These are phyloP conservation scores for Globisporangium okanoganense DNA, from an alignment of 352 stramenopile species.

Conservation along the genomic window DNA sequence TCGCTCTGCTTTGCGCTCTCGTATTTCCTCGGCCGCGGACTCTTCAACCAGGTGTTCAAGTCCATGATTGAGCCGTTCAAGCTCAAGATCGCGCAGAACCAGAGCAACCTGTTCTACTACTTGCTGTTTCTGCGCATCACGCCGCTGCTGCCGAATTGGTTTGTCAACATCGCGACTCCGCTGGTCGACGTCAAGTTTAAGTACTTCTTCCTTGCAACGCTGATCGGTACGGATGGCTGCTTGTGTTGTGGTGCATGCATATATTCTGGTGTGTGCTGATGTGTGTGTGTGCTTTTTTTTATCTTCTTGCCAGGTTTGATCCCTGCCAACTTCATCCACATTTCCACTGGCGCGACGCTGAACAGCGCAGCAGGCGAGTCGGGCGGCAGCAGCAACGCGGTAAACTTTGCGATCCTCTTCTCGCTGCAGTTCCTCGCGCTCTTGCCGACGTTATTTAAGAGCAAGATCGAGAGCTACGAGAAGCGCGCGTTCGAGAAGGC, in stretches of 20 bases:
- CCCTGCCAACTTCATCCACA: conserved; percentile 83
- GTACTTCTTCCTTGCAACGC: conserved; percentile 81
- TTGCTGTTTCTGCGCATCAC: conserved; percentile 88
- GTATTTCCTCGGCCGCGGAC: conserved; percentile 71
- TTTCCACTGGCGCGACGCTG: conserved; percentile 78
- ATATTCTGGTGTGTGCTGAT: not conserved
- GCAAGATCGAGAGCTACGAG: conserved; percentile 84
- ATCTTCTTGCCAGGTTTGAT: conserved; percentile 68
- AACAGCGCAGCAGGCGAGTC: conserved; percentile 52
- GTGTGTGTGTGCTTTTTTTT: not conserved
- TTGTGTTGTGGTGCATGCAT: not conserved
- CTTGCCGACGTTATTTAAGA: conserved; percentile 82
- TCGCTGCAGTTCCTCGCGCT: conserved; percentile 81
- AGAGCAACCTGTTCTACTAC: conserved; percentile 86
- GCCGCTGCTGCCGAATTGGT: conserved; percentile 86
- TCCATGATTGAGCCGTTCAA: conserved; percentile 80
- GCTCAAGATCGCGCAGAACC: conserved; percentile 81
- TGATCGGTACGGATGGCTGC: conserved; percentile 42
- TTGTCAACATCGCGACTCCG: conserved; percentile 86
- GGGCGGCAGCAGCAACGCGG: conserved; percentile 53
- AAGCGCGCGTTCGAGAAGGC: conserved; percentile 67
- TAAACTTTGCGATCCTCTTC: conserved; percentile 84
- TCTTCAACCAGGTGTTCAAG: conserved; percentile 67
- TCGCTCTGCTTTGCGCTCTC: conserved; percentile 85
- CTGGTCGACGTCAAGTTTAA: conserved; percentile 82